phyloP scores from a whole-genome alignment of 1,139 yeast genomes.

The Casaregolazyma lundiana region DNA sequence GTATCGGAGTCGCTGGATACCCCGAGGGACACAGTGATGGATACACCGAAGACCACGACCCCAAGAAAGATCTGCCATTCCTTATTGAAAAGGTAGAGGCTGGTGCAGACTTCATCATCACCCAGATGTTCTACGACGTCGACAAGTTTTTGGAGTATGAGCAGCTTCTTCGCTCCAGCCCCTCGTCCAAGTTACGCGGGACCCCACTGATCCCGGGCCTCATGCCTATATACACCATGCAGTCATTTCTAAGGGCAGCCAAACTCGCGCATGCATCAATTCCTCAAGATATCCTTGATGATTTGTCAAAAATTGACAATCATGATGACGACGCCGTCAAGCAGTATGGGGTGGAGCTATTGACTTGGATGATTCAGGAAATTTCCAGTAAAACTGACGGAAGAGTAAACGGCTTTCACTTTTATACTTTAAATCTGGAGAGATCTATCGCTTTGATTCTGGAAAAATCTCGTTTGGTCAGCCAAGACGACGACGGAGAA shows the following conservation, averaged over 20 bases:
- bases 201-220: conserved; percentile 81
- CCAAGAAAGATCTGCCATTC: conserved; percentile 62
- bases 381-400: conserved; percentile 51
- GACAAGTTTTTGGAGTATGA: conserved; percentile 54
- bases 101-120: conserved; percentile 90
- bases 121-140: conserved; percentile 77
- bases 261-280: conserved; percentile 85
- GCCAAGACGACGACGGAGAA: conserved; percentile 19
- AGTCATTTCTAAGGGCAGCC: conserved; percentile 81
- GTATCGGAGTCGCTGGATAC: conserved; percentile 90
- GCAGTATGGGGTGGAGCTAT: conserved; percentile 69
- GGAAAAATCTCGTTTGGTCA: conserved; percentile 46
- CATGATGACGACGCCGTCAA: conserved; percentile 84
- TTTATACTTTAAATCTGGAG: conserved; percentile 84
- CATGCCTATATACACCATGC: conserved; percentile 93
- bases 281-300: conserved; percentile 52
- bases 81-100: conserved; percentile 82
- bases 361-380: conserved; percentile 58
- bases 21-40: conserved; percentile 94
- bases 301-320: conserved; percentile 53
- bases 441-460: conserved; percentile 85
- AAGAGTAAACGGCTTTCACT: conserved; percentile 71
- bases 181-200: conserved; percentile 41
- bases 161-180: conserved; percentile 38
- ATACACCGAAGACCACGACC: conserved; percentile 59